These are phyloP conservation scores for Acanthamoeba triangularis DNA, from an alignment of 208 protist species.

Conservation along the genomic window DNA sequence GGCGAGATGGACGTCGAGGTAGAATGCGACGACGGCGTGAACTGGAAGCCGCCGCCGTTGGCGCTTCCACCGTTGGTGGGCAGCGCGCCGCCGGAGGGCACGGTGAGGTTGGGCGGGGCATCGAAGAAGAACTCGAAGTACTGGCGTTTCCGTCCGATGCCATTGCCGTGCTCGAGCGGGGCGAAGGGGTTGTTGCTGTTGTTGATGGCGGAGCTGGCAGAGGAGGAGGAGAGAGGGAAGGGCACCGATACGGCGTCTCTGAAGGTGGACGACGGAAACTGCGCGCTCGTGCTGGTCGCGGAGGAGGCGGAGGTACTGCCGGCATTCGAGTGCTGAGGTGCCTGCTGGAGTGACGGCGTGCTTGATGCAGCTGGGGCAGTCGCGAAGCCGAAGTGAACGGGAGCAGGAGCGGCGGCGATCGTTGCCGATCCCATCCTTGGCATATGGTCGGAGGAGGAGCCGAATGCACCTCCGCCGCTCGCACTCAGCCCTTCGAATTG, in stretches of 20 bases:
- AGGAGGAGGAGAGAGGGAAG: neutral
- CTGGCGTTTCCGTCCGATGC: neutral
- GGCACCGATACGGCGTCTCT: slow-evolving; percentile 2
- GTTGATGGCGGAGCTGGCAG: neutral
- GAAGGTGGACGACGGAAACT: slow-evolving; percentile 33
- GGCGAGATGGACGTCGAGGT: slow-evolving; percentile 56
- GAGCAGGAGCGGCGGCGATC: neutral
- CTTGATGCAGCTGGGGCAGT: neutral
- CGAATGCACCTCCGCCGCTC: neutral
- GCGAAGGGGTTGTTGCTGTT: neutral
- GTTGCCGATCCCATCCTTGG: neutral
- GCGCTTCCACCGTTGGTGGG: too few species aligned
- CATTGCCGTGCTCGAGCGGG: neutral
- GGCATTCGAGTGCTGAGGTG: neutral
- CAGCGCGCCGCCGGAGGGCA: neutral
- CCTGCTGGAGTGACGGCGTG: neutral
- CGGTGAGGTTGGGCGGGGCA: neutral
- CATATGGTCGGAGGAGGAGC: neutral
- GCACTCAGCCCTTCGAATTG: slow-evolving; percentile 33
- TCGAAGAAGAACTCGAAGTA: slow-evolving; percentile 74
- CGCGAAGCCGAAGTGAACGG: slow-evolving; percentile 3
- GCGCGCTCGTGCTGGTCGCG: neutral
- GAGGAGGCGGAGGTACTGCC: neutral
- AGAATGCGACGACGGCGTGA: neutral
- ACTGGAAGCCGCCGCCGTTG: neutral